Base-by-base conservation (phyloP, 139 green algal genomes). In the Tetradesmus obliquus region DNA sequence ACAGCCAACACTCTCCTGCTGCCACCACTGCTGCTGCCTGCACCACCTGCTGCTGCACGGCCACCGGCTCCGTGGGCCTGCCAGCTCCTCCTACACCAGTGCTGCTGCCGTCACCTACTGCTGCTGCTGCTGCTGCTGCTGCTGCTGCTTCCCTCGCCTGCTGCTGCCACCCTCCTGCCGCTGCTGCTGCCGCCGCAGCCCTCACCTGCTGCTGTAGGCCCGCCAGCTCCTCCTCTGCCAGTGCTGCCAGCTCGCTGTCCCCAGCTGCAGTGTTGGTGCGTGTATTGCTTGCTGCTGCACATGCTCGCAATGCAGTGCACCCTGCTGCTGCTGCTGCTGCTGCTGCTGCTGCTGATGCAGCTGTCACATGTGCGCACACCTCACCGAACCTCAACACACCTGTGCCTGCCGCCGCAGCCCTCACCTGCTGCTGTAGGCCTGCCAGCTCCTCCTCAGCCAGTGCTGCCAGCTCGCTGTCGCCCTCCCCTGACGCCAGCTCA, bases 371-470 rank as follows among this genome's bases (percentile, higher is more conserved):
- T 66, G 57, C 8, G 57, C 6, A 66, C 57, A 66, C 57, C 32
- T 45, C 32, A 45, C 32, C 32, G 32, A 45, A 45, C 32, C 32
- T 45, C 32, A 45, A 45, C 32, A 45, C 32, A 45, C 32, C 0
- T 45, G 32, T 45, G 32, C 32, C 32, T 45, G 32, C 32, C 32
- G 32, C 32, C 32, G 32, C 32, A 45, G 32, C 72, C n/a, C 80
- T 10, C 53, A 60, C 80, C 80, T 86, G 80, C 12, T 3, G 2
- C 32, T n/a, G 20, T 51, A 87, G 82, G 22, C 55, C 55, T n/a
- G 55, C 53, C 6, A 57, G 82, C 92, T 96, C 95, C 79, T 95
- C 88, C 62, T 58, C 13, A 79, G 88, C 88, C 79, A 91, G 69
- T 17, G 51, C 57, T 8, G 22, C 51, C 88, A 91, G 79, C 88